A percentile compares a stretch with the other conserved stretches of the same genome.
These are phyloP conservation scores for Cymbopogon flexuosus DNA, from an alignment of 202 grass and related monocot species.

Conservation along the genomic window DNA sequence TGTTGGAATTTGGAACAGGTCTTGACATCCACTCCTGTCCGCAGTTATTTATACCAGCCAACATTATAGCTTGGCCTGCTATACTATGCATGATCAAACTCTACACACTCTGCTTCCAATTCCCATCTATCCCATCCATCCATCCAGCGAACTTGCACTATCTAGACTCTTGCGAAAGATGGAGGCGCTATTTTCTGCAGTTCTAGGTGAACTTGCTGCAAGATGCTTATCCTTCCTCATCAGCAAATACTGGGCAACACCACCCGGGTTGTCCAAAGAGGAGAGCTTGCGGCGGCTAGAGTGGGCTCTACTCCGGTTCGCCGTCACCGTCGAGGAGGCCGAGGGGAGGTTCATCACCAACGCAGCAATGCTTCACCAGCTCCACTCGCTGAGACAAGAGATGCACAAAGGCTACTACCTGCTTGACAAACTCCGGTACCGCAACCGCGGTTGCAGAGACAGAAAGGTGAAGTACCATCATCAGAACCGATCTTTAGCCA, in stretches of 20 bases:
- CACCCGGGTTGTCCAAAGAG: not conserved
- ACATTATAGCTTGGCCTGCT: no score
- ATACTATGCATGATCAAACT: no score
- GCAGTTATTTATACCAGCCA: no score
- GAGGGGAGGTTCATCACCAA: slow-evolving; percentile 1
- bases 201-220: not conserved
- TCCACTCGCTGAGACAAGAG: not conserved
- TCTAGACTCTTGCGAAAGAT: not conserved
- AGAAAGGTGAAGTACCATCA: no score
- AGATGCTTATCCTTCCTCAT: not conserved
- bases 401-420: not conserved
- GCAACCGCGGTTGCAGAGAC: fast-evolving
- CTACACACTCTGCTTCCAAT: no score
- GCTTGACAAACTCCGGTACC: not conserved
- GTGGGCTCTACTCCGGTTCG: not conserved
- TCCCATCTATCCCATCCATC: no score
- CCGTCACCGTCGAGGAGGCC: not conserved
- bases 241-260: not conserved
- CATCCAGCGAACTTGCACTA: no score
- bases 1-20: no score
- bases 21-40: no score
- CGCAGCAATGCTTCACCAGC: not conserved
- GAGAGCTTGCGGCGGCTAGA: not conserved
- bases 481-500: not conserved
- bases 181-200: not conserved